phyloP scores from a whole-genome alignment of 192 early-diverging fungal species.

The Phycomyces blakesleeanus region DNA sequence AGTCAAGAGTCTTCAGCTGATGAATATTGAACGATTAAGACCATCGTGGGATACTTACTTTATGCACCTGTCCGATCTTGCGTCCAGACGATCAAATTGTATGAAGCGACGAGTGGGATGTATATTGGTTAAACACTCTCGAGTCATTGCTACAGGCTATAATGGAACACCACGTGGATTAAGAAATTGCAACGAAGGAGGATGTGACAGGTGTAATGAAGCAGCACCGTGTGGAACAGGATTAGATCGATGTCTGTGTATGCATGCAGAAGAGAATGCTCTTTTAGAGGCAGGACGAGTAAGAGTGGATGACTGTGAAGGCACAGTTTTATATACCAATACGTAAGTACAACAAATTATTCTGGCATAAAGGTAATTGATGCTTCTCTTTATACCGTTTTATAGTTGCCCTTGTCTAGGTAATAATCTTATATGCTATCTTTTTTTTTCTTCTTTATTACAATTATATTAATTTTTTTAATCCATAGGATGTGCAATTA shows the following conservation, averaged over 20 bases:
- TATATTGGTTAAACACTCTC: slow-evolving; percentile 81
- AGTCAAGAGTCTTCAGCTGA: slow-evolving; percentile 55
- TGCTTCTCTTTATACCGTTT: slow-evolving; percentile 9
- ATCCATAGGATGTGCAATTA: slow-evolving; percentile 82
- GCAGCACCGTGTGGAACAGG: slow-evolving; percentile 70
- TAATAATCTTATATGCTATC: slow-evolving; percentile 25
- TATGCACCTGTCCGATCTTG: slow-evolving; percentile 90
- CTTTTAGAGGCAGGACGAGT: slow-evolving; percentile 93
- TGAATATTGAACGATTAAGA: slow-evolving; percentile 70
- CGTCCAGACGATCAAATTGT: slow-evolving; percentile 88
- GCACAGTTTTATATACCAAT: slow-evolving; percentile 91
- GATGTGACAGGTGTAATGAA: slow-evolving; percentile 91
- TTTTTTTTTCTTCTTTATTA: slow-evolving; percentile 28
- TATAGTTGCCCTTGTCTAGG: slow-evolving; percentile 64
- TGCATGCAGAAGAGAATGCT: slow-evolving; percentile 99
- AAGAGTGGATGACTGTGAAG: slow-evolving; percentile 57
- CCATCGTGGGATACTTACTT: slow-evolving; percentile 98
- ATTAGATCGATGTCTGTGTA: slow-evolving; percentile 88
- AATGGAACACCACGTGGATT: slow-evolving; percentile 95
- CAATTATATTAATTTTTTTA: background rate
- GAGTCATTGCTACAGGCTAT: slow-evolving; percentile 97
- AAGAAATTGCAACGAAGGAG: slow-evolving; percentile 91
- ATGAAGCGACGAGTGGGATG: slow-evolving; percentile 98
- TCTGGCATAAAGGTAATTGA: background rate
- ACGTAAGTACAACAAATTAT: slow-evolving; percentile 58